phyloP scores from a whole-genome alignment of 2,329 filamentous ascomycete genomes.

The Cladosporium sp. region DNA sequence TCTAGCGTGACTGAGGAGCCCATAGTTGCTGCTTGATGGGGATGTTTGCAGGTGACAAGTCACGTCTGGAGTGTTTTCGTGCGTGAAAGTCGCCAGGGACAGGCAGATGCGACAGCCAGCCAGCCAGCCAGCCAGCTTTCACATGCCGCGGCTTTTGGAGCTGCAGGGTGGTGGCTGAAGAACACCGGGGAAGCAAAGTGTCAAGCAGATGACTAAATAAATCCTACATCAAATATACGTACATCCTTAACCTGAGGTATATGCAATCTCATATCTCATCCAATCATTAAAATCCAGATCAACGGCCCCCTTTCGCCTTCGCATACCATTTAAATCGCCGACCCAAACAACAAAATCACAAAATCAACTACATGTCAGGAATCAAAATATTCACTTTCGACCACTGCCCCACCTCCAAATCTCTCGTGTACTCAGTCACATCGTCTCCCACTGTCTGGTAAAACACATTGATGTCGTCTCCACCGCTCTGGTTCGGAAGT shows the following conservation, averaged over 20 bases:
- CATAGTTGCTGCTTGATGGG: not conserved
- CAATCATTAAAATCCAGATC: not conserved
- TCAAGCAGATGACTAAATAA: not conserved
- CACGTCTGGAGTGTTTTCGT: not conserved
- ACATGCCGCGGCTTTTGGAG: conserved; percentile 3
- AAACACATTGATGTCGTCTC: conserved; percentile 36
- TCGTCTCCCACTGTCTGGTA: conserved; percentile 32
- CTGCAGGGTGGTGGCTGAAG: not conserved
- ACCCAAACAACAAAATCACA: not conserved
- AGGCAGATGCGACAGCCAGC: not conserved
- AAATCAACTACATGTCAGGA: conserved; percentile 14
- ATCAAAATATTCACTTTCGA: conserved; percentile 24
- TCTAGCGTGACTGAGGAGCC: conserved; percentile 30
- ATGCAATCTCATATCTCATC: not conserved
- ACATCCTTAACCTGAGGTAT: not conserved
- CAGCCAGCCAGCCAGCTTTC: not conserved
- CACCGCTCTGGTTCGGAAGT: conserved; percentile 34
- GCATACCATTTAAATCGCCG: not conserved
- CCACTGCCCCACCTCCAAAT: conserved; percentile 35
- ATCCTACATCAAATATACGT: not conserved
- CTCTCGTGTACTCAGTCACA: conserved; percentile 26
- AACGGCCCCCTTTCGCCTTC: not conserved
- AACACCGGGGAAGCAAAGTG: not conserved
- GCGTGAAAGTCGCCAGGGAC: not conserved
- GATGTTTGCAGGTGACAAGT: not conserved